Evolutionary conservation across 225 moss, liverwort and hornwort species (phyloP).

Genomic region (Bryum argenteum): DNA sequence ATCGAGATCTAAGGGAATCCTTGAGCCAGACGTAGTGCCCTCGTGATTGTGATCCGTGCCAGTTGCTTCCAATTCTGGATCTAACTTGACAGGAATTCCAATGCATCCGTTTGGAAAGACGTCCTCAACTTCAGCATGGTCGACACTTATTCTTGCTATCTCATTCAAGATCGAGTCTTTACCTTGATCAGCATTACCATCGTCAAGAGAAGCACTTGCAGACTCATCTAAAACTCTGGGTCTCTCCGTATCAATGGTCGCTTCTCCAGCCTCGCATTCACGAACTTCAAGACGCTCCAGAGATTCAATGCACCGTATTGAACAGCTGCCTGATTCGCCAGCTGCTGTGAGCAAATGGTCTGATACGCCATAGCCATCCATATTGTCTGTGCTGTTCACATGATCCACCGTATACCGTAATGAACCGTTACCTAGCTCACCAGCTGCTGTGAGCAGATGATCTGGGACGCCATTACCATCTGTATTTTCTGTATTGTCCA

Average conservation of each 20-base stretch:
- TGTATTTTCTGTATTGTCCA: conserved; percentile 1
- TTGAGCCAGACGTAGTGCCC: conserved; percentile 1
- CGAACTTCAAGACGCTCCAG: not conserved
- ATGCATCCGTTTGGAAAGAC: conserved; percentile 2
- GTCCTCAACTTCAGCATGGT: conserved; percentile 14
- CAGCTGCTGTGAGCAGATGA: conserved; percentile 12
- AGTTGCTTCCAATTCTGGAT: conserved; percentile 17
- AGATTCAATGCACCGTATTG: conserved; percentile 9
- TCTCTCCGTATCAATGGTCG: not conserved
- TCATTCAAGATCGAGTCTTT: conserved; percentile 9
- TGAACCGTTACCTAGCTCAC: conserved; percentile 1
- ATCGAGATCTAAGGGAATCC: conserved; percentile 6
- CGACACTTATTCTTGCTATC: conserved; percentile 5
- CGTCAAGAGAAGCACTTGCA: conserved; percentile 7
- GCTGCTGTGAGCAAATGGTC: conserved; percentile 13
- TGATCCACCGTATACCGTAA: not conserved
- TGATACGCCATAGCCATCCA: conserved; percentile 6
- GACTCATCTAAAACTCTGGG: conserved; percentile 2
- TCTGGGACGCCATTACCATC: conserved; percentile 12
- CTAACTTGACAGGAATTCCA: conserved; percentile 4
- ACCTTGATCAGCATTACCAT: not conserved
- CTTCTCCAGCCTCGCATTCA: conserved; percentile 18
- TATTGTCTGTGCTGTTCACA: conserved; percentile 2
- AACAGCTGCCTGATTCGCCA: conserved; percentile 5
- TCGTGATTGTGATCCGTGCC: conserved; percentile 7